phyloP scores from a whole-genome alignment of 1,139 yeast genomes.

The Pichia inconspicua region DNA sequence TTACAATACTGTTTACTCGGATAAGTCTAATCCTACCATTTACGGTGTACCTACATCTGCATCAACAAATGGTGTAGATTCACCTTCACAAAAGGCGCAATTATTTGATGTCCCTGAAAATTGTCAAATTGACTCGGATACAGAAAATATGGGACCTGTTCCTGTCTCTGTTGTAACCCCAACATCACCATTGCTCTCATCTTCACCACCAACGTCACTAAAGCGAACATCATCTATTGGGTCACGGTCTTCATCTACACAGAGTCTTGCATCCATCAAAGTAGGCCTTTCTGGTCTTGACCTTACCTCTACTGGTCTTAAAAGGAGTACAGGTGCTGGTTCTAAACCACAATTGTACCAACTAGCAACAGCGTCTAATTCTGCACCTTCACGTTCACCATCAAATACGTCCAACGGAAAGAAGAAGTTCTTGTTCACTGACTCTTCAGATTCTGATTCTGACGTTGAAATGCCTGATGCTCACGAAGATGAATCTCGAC shows the following conservation, averaged over 20 bases:
- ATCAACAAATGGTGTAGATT: neutral
- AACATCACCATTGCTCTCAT: neutral
- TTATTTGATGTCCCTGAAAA: constrained; percentile 28
- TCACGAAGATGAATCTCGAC: neutral
- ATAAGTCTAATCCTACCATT: constrained; percentile 18
- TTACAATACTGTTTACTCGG: constrained; percentile 67
- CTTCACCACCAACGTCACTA: neutral
- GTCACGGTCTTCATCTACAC: constrained; percentile 10
- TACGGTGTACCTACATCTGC: constrained; percentile 2
- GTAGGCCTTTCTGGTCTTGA: constrained; percentile 27
- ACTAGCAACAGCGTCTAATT: constrained; percentile 7
- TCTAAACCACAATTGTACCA: constrained; percentile 25
- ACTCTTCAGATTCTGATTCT: constrained; percentile 10
- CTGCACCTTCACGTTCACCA: neutral
- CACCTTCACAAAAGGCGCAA: constrained; percentile 16
- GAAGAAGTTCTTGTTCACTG: constrained; percentile 17
- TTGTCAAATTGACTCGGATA: constrained; percentile 21
- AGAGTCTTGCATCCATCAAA: constrained; percentile 22
- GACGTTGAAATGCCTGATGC: neutral
- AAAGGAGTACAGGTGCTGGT: constrained; percentile 23
- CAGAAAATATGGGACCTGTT: neutral
- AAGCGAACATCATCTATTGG: constrained; percentile 18
- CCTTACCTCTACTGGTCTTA: constrained; percentile 21
- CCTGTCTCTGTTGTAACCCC: neutral
- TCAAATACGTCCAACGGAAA: neutral